Base-by-base conservation (phyloP, 306 rosid species). In the Cicer arietinum region DNA sequence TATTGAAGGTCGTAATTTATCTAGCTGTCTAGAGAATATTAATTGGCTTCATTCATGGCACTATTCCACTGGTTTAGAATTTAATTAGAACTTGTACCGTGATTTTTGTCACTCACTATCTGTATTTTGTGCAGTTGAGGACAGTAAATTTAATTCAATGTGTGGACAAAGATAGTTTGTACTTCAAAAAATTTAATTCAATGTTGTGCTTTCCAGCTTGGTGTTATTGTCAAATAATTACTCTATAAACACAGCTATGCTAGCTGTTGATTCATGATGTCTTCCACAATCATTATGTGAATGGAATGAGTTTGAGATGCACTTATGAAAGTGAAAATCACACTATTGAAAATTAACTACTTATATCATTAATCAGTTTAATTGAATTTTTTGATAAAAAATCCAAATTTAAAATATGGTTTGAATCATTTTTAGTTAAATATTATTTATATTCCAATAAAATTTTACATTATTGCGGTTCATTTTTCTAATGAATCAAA, bases 11-110 rank as follows among this genome's bases (percentile, higher is more conserved):
- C 43, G 62, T 65, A 46, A 22, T 54, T 74, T 67, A 46, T 54
- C 70, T 84, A 84, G 75, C 75, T 80, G 80, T 80, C 78, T 6
- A 16, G 22, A 62, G 69, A 68, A 69, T 76, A 41, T 40, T 17
- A 6, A 64, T 42, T 42, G 63, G 79, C 54, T 56, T 69, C 67
- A 22, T 58, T 52, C 20, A 30, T 53, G 73, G 69, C 74, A 47
- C 69, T 44, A 69, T 70, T 52, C 12, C 45, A 10, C n/a, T 61
- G 77, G 45, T 67, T 82, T 35, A 63, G 70, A 8, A 44, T 74
- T 54, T 20, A 17, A 17, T 53, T 53, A 30, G 18, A 45, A 60
- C 25, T 58, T 58, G 37, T 10, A 67, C 54, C 12, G 14, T 71
- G 13, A 39, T 16, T 77, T 77, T 50, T 43, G 64, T 60, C 75